These are phyloP conservation scores for Atkinsonella hypoxylon DNA, from an alignment of 2,329 filamentous ascomycete species.

Conservation along the genomic window DNA sequence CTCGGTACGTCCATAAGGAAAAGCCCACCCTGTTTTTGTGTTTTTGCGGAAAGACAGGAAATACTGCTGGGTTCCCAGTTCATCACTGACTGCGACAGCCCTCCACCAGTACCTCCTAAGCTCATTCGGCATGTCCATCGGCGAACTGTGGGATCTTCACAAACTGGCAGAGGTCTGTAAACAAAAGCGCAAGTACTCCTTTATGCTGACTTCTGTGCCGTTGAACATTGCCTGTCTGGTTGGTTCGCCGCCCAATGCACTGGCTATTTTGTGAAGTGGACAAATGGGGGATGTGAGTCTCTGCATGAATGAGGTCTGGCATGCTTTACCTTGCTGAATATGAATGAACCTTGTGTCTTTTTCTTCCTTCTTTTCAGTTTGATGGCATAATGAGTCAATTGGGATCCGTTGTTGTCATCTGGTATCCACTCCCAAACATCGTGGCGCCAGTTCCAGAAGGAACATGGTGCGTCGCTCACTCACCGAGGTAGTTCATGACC, in stretches of 20 bases:
- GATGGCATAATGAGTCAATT: no score
- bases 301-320: no score
- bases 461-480: no score
- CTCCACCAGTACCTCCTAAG: conserved; percentile 37
- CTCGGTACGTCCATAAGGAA: conserved; percentile 19
- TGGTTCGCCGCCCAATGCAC: conserved; percentile 34
- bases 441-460: no score
- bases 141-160: conserved; percentile 45
- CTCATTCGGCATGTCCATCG: conserved; percentile 41
- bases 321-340: background rate
- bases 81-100: conserved; percentile 14
- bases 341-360: background rate
- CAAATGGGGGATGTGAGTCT: no score
- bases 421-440: no score
- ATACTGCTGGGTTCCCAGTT: background rate
- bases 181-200: conserved; percentile 41
- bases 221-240: conserved; percentile 44
- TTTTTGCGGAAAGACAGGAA: background rate
- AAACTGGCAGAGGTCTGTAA: conserved; percentile 40
- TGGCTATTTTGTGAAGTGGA: conserved; percentile 30
- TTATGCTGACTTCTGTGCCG: conserved; percentile 49
- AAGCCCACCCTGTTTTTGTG: no score
- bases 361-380: no score
- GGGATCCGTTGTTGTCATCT: no score
- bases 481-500: no score